Conservation (phyloP, 2,329 filamentous ascomycete species). For the Ophiostoma piceae region DNA sequence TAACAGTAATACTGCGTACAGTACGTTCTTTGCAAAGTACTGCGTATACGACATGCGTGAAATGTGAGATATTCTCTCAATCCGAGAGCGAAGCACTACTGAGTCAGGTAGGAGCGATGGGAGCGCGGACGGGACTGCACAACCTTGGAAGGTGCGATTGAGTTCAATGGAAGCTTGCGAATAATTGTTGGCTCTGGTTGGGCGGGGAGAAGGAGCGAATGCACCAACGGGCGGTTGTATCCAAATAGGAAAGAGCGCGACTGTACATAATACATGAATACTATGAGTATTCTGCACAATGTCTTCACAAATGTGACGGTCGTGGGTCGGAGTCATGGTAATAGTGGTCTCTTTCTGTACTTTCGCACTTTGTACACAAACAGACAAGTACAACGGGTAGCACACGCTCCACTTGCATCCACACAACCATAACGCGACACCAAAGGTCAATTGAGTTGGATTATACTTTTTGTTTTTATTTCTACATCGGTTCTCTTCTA, state of each 20-base stretch:
- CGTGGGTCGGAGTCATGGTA: constrained; percentile 1
- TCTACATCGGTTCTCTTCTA: neutral
- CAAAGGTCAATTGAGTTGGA: constrained; percentile 2
- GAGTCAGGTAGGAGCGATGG: neutral
- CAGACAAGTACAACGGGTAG: neutral
- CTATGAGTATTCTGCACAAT: neutral
- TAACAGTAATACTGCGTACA: neutral
- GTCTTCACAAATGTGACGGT: constrained; percentile 13
- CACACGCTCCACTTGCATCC: constrained; percentile 15
- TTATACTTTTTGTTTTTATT: neutral
- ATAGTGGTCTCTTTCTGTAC: neutral
- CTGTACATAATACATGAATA: neutral
- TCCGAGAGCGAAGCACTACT: neutral
- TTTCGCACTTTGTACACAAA: neutral
- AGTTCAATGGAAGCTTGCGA: neutral
- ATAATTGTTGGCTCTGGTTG: neutral
- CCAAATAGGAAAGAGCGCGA: neutral
- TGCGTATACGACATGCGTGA: neutral
- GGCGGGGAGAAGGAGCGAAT: neutral
- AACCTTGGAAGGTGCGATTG: constrained; percentile 14
- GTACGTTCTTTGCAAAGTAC: neutral
- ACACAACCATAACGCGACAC: constrained; percentile 24
- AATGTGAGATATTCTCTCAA: neutral
- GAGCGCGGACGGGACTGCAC: too few species aligned
- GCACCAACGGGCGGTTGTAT: neutral